Base-by-base conservation (phyloP, 257 asterid genomes). In the Verbena officinalis region DNA sequence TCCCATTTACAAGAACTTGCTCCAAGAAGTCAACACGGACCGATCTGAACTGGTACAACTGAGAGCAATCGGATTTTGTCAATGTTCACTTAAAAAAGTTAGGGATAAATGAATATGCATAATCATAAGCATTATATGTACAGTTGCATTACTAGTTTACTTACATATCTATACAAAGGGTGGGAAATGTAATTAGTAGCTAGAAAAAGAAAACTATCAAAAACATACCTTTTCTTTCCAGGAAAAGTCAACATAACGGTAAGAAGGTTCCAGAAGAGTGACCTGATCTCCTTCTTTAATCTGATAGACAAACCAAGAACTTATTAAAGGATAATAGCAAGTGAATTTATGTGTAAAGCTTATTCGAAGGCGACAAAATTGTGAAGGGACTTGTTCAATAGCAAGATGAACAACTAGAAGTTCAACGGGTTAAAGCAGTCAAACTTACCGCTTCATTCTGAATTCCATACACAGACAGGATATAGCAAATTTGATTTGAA, bases 1-100 rank as follows among this genome's bases (percentile, higher is more conserved):
- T 87, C 67, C 97, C 97, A 68, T 93, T 93, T 66, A 93, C 97
- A 12, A 90, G 83, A 70, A 90, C 75, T 83, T 93, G 99, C 69
- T 90, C 92, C 78, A 88, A 49, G 81, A 84, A 88, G 66, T 93
- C 97, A 15, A 86, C 84, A 5, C 99, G 95, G 34, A 90, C 86
- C 15, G 96, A 86, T 70, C 83, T 84, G 83, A 90, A 87, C 80
- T 83, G 83, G 70, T 93, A 90, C 20, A n/a, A 58, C 97, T 93
- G 85, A 40, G 21, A n/a, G 27, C 66, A 68, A 42, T 13, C 9
- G 21, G 31, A n/a, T 19, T 43, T 62, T 55, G n/a, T 15, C 16
- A 24, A 44, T 54, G 13, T 19, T 11, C n/a, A 17, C 55, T 49
- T 43, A 42, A 17, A n/a, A n/a, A 21, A 49, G 14, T 49, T 30